These are phyloP conservation scores for Phenoliferia sp. DNA, from an alignment of 1,284 basidiomycete species.

Conservation along the genomic window DNA sequence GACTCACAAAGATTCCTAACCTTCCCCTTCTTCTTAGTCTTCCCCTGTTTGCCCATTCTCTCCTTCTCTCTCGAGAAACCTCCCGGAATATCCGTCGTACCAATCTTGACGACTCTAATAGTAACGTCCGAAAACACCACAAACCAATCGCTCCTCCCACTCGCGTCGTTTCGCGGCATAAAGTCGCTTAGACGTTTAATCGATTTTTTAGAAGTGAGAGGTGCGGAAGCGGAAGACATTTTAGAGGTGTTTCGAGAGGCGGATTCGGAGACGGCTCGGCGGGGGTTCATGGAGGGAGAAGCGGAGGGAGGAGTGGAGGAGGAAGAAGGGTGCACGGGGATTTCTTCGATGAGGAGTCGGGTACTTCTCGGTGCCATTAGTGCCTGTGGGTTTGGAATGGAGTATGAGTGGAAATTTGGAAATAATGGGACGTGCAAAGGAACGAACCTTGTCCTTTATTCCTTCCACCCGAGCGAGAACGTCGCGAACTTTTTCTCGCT, in stretches of 20 bases:
- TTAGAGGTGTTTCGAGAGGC: not conserved
- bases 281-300: constrained; percentile 9
- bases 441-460: constrained; percentile 65
- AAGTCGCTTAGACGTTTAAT: not conserved
- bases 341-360: constrained; percentile 79
- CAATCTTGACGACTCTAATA: constrained; percentile 81
- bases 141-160: constrained; percentile 64
- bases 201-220: not conserved
- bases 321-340: constrained; percentile 47
- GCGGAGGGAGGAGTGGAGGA: not conserved
- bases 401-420: not conserved
- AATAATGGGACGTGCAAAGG: no score
- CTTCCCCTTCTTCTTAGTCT: constrained; percentile 57
- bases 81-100: constrained; percentile 61
- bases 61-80: constrained; percentile 26
- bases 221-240: not conserved
- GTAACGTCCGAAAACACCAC: constrained; percentile 94
- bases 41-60: constrained; percentile 26
- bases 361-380: constrained; percentile 84
- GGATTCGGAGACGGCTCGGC: constrained; percentile 37
- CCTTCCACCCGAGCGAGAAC: constrained; percentile 94
- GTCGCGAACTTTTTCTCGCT: constrained; percentile 88
- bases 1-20: constrained; percentile 70
- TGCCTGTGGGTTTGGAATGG: constrained; percentile 38
- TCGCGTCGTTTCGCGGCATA: not conserved